Evolutionary conservation across 352 stramenopile genomes (phyloP).

Genomic region (Globisporangium mamillatum): DNA sequence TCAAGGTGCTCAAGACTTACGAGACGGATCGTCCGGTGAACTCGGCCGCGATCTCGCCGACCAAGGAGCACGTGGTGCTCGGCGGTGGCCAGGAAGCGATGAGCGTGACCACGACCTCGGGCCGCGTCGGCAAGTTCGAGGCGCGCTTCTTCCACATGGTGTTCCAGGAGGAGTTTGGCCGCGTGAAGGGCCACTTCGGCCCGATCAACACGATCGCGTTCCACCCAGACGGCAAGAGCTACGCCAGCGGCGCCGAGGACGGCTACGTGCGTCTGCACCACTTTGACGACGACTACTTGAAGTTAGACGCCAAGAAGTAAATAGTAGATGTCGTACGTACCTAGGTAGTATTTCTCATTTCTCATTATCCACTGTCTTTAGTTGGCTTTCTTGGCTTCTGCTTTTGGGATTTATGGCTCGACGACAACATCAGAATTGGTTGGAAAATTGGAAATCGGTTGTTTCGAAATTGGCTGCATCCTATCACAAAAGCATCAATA

Average conservation of each 20-base stretch:
- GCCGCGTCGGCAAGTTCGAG: conserved; percentile 93
- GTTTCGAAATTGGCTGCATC: neutral
- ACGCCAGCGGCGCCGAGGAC: conserved; percentile 98
- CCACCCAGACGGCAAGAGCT: conserved; percentile 97
- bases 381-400: neutral
- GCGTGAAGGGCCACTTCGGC: conserved; percentile 99
- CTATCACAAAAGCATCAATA: neutral
- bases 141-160: conserved; percentile 99
- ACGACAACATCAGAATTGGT: neutral
- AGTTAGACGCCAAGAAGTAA: conserved; percentile 51
- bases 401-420: no score
- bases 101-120: conserved; percentile 95
- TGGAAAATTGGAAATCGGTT: neutral
- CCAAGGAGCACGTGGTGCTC: conserved; percentile 95
- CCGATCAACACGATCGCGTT: conserved; percentile 99
- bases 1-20: conserved; percentile 98
- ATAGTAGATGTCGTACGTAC: conserved; percentile 17
- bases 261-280: conserved; percentile 97
- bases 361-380: neutral
- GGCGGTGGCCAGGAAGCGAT: conserved; percentile 98
- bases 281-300: conserved; percentile 98
- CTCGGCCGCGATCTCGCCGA: conserved; percentile 96
- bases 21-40: conserved; percentile 98
- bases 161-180: conserved; percentile 98
- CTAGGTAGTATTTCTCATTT: neutral